Base-by-base conservation (phyloP, 192 early-diverging fungal species). In the Coemansia sp. region DNA sequence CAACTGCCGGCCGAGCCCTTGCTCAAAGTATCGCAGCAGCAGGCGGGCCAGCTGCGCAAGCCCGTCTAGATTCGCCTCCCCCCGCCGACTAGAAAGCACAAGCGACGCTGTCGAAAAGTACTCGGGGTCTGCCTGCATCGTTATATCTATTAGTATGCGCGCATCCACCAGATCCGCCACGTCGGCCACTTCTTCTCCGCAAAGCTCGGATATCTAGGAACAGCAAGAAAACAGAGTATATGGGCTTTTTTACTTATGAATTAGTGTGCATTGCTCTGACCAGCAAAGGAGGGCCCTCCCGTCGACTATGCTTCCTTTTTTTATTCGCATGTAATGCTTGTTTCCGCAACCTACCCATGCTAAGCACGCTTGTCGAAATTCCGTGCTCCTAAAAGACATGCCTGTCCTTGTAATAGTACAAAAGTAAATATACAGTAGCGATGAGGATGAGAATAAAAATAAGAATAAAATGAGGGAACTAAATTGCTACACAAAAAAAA, bases 31-130 rank as follows among this genome's bases (percentile, higher is more conserved):
- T 9, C 76, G 70, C 49, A 79, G 52, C 3, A 79, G 66, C 30
- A 73, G 35, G 1, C 76, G 76, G 4, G 76, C 76, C 24, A 79
- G 54, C 71, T 79, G 76, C 1, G 76, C 76, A 9, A 79, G 45
- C 4, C 67, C 76, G 29, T 78, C 75, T 4, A 78, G 53, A 42
- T 78, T 78, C 42, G 69, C 67, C 49, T 71, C 65, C 6, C 64
- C 67, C 6, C 27, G 46, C 0, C 20, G 56, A 19, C 64, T 62
- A 13, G 71, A 45, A 16, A 79, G 64, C 49, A 73, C 76, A n/a
- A 79, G 61, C 19, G 76, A 79, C 0, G 76, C 76, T 4, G 76
- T 46, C 24, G 64, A 60, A 67, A 79, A 79, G 58, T 73, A 73
- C 5, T 79, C 76, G 3, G 76, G 76, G 67, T 79, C 76, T 1